Evolutionary conservation across 768 basidiomycete genomes (phyloP).

Genomic region (Rhodotorula diobovata): DNA sequence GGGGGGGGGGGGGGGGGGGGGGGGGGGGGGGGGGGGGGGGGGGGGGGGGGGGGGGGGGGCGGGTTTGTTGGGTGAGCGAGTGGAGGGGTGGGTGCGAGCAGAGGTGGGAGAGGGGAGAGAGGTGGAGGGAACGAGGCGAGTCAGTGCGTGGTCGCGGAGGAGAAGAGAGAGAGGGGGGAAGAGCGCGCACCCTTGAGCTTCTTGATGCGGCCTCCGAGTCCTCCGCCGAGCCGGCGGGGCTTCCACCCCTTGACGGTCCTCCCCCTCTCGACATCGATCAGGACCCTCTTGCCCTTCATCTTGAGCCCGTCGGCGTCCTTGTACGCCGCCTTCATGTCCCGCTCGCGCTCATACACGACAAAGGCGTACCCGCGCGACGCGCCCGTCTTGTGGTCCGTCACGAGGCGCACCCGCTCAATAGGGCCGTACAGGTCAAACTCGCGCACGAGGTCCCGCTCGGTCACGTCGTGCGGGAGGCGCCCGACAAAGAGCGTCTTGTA

Average conservation of each 20-base stretch:
- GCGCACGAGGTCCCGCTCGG: slow-evolving; percentile 82
- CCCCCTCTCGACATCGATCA: slow-evolving; percentile 97
- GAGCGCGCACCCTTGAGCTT: slow-evolving; percentile 27
- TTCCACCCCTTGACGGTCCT: slow-evolving; percentile 98
- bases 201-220: slow-evolving; percentile 96
- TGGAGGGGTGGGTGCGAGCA: not conserved
- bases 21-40: slow-evolving; percentile 48
- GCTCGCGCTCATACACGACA: slow-evolving; percentile 93
- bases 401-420: slow-evolving; percentile 89
- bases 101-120: too few relatives aligned
- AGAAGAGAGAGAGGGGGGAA: not conserved
- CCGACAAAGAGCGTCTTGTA: slow-evolving; percentile 98
- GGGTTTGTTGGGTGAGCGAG: not conserved
- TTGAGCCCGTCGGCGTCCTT: slow-evolving; percentile 97
- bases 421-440: slow-evolving; percentile 95
- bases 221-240: slow-evolving; percentile 91
- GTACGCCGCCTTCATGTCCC: slow-evolving; percentile 99
- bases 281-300: slow-evolving; percentile 89
- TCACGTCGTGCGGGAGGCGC: slow-evolving; percentile 82
- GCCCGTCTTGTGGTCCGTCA: slow-evolving; percentile 62
- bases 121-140: not conserved
- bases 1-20: too few relatives aligned
- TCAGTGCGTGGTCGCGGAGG: not conserved
- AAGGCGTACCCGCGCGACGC: slow-evolving; percentile 91
- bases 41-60: slow-evolving; percentile 46